phyloP scores from a whole-genome alignment of 1,284 basidiomycete genomes.

The Phaffia rhodozyma region DNA sequence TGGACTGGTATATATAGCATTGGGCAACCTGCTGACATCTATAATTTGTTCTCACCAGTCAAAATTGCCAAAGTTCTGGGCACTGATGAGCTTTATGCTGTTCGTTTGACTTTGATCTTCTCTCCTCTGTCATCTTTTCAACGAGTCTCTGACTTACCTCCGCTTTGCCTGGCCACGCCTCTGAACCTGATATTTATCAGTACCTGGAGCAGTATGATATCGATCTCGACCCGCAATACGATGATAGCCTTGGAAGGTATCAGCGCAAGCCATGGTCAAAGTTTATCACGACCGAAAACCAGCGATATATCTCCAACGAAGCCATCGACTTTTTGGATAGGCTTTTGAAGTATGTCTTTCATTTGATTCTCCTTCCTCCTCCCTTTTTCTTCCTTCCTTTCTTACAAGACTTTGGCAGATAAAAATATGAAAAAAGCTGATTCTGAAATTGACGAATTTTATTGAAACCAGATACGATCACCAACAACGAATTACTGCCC shows the following conservation, averaged over 20 bases:
- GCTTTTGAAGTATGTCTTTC: slow-evolving; percentile 47
- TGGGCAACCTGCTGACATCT: too few species aligned
- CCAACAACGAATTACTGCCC: slow-evolving; percentile 87
- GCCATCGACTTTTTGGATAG: slow-evolving; percentile 96
- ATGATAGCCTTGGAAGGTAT: slow-evolving; percentile 81
- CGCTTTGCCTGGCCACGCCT: neutral
- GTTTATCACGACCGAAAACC: slow-evolving; percentile 87
- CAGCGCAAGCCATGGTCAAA: slow-evolving; percentile 86
- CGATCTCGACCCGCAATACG: slow-evolving; percentile 77
- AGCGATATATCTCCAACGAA: slow-evolving; percentile 93
- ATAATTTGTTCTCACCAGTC: slow-evolving; percentile 37
- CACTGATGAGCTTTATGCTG: slow-evolving; percentile 79
- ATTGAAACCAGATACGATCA: slow-evolving; percentile 58
- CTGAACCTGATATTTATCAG: neutral
- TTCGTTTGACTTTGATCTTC: slow-evolving; percentile 14
- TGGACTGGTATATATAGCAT: too few species aligned
- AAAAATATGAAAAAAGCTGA: too few species aligned
- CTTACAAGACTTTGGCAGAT: too few species aligned
- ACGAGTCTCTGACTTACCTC: neutral
- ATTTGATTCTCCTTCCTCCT: neutral
- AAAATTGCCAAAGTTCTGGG: slow-evolving; percentile 97
- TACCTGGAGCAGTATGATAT: slow-evolving; percentile 84
- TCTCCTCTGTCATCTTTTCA: too few species aligned
- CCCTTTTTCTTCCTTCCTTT: too few species aligned
- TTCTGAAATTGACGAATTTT: neutral